Conservation (phyloP, 2,329 filamentous ascomycete genomes). For the Arthroderma sp. region DNA sequence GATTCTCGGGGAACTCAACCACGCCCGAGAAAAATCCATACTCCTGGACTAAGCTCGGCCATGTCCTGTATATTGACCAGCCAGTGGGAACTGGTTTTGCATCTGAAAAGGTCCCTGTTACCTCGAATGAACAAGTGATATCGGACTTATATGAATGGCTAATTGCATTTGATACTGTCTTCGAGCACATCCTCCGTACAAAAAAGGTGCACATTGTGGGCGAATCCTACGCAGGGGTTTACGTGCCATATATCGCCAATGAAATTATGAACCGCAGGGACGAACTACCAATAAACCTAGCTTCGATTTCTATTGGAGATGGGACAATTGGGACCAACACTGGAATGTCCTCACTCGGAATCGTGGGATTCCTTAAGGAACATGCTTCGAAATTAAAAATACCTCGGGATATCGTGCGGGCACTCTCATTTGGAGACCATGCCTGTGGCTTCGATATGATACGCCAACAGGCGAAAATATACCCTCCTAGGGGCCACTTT, state of each 20-base stretch:
- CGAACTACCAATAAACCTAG: conserved; percentile 22
- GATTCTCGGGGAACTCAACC: conserved; percentile 20
- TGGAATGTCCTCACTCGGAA: conserved; percentile 24
- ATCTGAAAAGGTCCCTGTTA: conserved; percentile 21
- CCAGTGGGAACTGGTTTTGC: conserved; percentile 28
- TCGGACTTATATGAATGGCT: conserved; percentile 25
- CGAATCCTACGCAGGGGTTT: conserved; percentile 30
- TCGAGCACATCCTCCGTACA: conserved; percentile 24
- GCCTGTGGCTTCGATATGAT: conserved; percentile 24
- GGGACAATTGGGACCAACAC: conserved; percentile 27
- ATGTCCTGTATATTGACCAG: conserved; percentile 29
- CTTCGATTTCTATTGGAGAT: conserved; percentile 28
- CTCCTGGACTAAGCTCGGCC: conserved; percentile 18
- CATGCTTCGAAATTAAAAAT: conserved; percentile 19
- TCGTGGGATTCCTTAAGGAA: conserved; percentile 21
- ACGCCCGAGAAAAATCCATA: conserved; percentile 11
- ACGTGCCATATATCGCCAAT: conserved; percentile 28
- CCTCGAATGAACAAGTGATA: conserved; percentile 21
- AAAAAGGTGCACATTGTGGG: conserved; percentile 25
- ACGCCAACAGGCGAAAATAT: conserved; percentile 19
- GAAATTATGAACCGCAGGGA: conserved; percentile 22
- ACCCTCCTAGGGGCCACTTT: conserved; percentile 21
- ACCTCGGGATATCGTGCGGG: conserved; percentile 20
- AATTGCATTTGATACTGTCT: conserved; percentile 21
- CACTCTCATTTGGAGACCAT: conserved; percentile 23